These are phyloP conservation scores for Diaporthe australafricana DNA, from an alignment of 2,329 filamentous ascomycete genomes.

Conservation along the genomic window DNA sequence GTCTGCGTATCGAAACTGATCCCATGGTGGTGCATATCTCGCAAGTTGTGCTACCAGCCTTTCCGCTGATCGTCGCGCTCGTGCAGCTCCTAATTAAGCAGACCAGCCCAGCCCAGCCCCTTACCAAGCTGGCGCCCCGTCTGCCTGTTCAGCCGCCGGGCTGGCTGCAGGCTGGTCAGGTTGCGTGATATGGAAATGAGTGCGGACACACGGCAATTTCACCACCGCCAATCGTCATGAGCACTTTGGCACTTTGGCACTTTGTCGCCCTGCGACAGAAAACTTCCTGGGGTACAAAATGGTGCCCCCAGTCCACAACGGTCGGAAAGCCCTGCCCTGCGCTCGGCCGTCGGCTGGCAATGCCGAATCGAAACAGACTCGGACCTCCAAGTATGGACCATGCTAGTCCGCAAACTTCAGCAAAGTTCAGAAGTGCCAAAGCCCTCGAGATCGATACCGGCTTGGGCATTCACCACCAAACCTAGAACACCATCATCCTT, in stretches of 20 bases:
- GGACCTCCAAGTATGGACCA: background rate
- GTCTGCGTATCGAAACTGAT: conserved; percentile 15
- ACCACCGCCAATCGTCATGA: conserved; percentile 33
- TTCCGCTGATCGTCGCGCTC: conserved; percentile 19
- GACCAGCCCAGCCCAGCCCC: conserved; percentile 13
- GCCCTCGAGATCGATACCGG: conserved; percentile 15
- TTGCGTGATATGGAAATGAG: conserved; percentile 37
- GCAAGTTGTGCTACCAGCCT: conserved; percentile 11
- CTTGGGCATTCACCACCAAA: background rate
- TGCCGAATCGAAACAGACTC: conserved; percentile 13
- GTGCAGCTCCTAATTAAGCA: conserved; percentile 20
- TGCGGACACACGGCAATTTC: conserved; percentile 36
- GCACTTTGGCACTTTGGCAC: no score
- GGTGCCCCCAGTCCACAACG: background rate
- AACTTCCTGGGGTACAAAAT: conserved; percentile 12
- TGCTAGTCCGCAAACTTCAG: conserved; percentile 5
- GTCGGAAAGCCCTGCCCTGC: conserved; percentile 1
- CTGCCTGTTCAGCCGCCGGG: conserved; percentile 19
- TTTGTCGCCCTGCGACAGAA: conserved; percentile 3
- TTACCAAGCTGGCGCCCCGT: conserved; percentile 28
- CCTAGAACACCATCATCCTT: background rate
- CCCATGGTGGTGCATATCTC: conserved; percentile 15
- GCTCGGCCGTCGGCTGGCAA: conserved; percentile 23
- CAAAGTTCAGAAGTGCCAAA: conserved; percentile 12
- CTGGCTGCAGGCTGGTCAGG: background rate